phyloP scores from a whole-genome alignment of 1,139 yeast genomes.

The Sugiyamaella neomexicana region DNA sequence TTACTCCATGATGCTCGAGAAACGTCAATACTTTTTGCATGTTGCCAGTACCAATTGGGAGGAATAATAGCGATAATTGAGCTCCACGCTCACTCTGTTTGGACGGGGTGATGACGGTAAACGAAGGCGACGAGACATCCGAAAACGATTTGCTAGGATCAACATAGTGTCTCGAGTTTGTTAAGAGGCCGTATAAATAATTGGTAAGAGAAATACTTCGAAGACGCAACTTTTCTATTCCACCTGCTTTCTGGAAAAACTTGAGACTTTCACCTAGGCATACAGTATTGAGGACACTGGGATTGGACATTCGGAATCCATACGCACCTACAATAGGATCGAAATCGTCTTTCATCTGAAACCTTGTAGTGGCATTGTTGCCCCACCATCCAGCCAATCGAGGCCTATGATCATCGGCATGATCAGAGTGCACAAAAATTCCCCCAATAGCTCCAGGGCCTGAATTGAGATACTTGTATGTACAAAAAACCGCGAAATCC shows the following conservation, averaged over 20 bases:
- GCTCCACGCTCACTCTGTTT: conserved; percentile 65
- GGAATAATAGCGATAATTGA: conserved; percentile 73
- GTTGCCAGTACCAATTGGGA: conserved; percentile 51
- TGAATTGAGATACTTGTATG: conserved; percentile 84
- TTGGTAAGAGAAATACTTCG: conserved; percentile 61
- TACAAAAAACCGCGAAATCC: conserved; percentile 94
- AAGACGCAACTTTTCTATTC: conserved; percentile 55
- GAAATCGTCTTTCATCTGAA: conserved; percentile 75
- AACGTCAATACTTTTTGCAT: conserved; percentile 62
- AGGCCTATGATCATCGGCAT: conserved; percentile 49
- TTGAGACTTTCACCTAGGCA: conserved; percentile 67
- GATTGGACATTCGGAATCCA: conserved; percentile 90
- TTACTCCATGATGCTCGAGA: conserved; percentile 57
- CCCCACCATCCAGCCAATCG: conserved; percentile 99
- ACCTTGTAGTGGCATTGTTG: conserved; percentile 65
- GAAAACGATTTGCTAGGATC: conserved; percentile 1
- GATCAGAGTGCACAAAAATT: conserved; percentile 61
- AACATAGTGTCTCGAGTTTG: conserved; percentile 44
- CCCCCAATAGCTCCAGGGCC: conserved; percentile 96
- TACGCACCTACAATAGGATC: conserved; percentile 81
- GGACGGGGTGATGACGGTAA: conserved; percentile 72
- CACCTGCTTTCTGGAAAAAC: conserved; percentile 61
- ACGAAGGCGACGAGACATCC: conserved; percentile 44
- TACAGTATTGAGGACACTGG: conserved; percentile 80
- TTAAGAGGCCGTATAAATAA: conserved; percentile 53